phyloP scores from a whole-genome alignment of 139 green algal species.

The Nannochloris sp. region DNA sequence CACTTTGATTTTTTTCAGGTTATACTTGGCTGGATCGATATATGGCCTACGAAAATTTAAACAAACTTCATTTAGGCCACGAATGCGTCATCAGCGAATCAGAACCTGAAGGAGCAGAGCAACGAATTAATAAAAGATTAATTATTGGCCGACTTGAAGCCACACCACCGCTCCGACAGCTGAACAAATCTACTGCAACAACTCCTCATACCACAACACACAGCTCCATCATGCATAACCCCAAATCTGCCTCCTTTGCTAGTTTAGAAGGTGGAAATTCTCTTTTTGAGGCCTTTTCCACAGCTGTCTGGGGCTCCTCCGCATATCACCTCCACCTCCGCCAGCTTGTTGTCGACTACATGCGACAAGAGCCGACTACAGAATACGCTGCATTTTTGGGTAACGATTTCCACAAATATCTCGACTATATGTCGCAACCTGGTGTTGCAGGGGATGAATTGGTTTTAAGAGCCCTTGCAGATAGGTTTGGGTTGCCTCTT shows the following conservation, averaged over 20 bases:
- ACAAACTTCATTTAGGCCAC: neutral
- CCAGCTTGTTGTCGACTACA: conserved; percentile 7
- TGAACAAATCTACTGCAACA: too few relatives aligned
- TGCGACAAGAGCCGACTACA: neutral
- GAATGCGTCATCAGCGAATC: conserved; percentile 5
- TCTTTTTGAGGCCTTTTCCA: conserved; percentile 17
- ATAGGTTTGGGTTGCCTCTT: conserved; percentile 30
- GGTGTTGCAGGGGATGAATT: conserved; percentile 33
- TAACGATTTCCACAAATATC: conserved; percentile 28
- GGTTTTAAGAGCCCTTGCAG: conserved; percentile 29
- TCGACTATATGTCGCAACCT: conserved; percentile 18
- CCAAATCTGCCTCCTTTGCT: too few relatives aligned
- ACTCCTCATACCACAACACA: too few relatives aligned
- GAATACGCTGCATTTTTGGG: conserved; percentile 36
- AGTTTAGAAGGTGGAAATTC: neutral
- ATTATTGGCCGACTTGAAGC: conserved; percentile 8
- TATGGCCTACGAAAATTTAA: neutral
- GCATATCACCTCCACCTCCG: neutral
- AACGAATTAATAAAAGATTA: conserved; percentile 10
- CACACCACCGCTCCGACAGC: neutral
- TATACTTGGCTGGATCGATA: conserved; percentile 13
- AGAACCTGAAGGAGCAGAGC: neutral
- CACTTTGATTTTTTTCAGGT: conserved; percentile 1
- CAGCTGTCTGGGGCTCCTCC: conserved; percentile 20
- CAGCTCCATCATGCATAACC: too few relatives aligned